Percentiles rank a stretch among this genome's conserved stretches.
phyloP scores from a whole-genome alignment of 163 green algal genomes.

The Chlamydomonas reinhardtii region DNA sequence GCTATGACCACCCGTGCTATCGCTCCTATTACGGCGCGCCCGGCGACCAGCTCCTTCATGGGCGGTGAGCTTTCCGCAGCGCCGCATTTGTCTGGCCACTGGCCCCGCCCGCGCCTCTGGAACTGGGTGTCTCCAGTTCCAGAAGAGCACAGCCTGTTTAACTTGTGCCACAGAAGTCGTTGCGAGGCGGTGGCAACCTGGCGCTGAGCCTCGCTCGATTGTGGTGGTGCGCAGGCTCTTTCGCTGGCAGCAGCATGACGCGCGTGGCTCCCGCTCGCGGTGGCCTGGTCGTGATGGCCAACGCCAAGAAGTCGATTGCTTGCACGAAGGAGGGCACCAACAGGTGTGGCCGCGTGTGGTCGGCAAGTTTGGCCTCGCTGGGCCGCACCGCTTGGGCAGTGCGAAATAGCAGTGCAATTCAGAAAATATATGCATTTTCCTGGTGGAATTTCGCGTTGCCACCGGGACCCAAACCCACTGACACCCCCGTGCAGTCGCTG shows the following conservation, averaged over 20 bases:
- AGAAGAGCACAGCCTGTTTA: background rate
- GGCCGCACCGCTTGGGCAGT: too few species aligned
- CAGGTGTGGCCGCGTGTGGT: slow-evolving; percentile 1
- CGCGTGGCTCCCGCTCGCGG: slow-evolving; percentile 55
- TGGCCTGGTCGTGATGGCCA: slow-evolving; percentile 81
- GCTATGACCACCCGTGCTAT: slow-evolving; percentile 40
- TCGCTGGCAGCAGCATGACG: slow-evolving; percentile 46
- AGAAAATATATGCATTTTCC: too few species aligned
- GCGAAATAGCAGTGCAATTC: too few species aligned
- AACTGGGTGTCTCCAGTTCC: background rate
- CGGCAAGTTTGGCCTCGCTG: too few species aligned
- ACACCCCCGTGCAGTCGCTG: too few species aligned
- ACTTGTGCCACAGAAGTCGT: background rate
- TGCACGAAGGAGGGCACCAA: slow-evolving; percentile 83
- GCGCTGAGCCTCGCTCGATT: background rate
- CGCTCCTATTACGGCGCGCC: slow-evolving; percentile 28
- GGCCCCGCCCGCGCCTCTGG: background rate
- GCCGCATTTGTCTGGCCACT: background rate
- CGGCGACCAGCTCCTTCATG: slow-evolving; percentile 52
- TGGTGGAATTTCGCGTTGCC: too few species aligned
- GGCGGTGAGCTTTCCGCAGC: slow-evolving; percentile 40
- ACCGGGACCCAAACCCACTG: too few species aligned
- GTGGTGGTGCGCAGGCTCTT: slow-evolving; percentile 56
- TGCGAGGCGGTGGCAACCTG: background rate
- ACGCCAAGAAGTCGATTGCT: slow-evolving; percentile 82